Evolutionary conservation across 2,329 filamentous ascomycete species (phyloP).

Genomic region (Parascedosporium putredinis): DNA sequence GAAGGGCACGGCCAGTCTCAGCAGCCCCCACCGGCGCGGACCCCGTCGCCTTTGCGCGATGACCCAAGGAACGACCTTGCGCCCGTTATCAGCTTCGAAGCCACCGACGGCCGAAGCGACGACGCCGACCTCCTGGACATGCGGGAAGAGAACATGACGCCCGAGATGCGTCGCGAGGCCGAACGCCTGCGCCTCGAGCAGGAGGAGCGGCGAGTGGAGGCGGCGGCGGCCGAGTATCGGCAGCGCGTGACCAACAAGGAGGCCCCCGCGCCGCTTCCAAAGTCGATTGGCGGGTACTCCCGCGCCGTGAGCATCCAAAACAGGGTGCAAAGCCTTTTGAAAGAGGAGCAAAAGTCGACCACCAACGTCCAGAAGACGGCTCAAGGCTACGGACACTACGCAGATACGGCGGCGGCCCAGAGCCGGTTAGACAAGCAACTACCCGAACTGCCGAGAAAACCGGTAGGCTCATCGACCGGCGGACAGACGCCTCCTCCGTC

Average conservation of each 20-base stretch:
- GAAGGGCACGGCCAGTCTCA: constrained; percentile 41
- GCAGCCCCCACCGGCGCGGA: constrained; percentile 22
- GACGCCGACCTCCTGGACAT: constrained; percentile 51
- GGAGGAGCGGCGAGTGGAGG: constrained; percentile 83
- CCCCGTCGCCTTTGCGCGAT: constrained; percentile 39
- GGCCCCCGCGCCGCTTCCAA: constrained; percentile 35
- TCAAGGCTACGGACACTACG: constrained; percentile 82
- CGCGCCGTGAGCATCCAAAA: constrained; percentile 82
- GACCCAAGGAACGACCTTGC: constrained; percentile 44
- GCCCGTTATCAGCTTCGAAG: constrained; percentile 67
- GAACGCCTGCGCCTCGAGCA: constrained; percentile 72
- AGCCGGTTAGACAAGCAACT: constrained; percentile 26
- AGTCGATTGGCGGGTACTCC: constrained; percentile 47
- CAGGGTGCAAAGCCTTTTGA: constrained; percentile 75
- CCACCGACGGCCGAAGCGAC: constrained; percentile 48
- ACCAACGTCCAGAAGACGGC: constrained; percentile 57
- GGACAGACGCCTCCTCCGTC: constrained; percentile 17
- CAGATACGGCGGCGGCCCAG: constrained; percentile 39
- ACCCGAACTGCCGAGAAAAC: constrained; percentile 42
- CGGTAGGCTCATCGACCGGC: constrained; percentile 21
- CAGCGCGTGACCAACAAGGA: constrained; percentile 54
- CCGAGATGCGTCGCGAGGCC: constrained; percentile 81
- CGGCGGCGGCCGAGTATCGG: constrained; percentile 80
- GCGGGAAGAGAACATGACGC: constrained; percentile 60
- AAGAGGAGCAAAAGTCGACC: constrained; percentile 58